phyloP scores from a whole-genome alignment of 306 rosid species.

The Dryas alaskensis region DNA sequence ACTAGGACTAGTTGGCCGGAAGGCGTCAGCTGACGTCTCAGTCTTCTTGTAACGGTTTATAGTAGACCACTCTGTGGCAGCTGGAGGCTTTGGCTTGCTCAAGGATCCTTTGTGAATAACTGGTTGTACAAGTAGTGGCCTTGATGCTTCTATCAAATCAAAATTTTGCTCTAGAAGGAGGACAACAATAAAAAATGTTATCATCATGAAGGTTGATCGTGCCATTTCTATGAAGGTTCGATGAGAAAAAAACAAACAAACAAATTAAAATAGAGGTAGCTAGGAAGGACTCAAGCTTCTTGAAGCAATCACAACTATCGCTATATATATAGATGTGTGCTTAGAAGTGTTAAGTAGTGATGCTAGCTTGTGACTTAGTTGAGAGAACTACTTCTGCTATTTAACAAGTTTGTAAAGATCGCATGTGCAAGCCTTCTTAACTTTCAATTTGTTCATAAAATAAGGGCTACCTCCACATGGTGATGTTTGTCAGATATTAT shows the following conservation, averaged over 20 bases:
- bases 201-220: constrained; percentile 21
- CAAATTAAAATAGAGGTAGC: not conserved
- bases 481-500: constrained; percentile 37
- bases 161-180: constrained; percentile 35
- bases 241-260: not conserved
- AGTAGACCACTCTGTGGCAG: constrained; percentile 30
- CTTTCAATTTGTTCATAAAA: constrained; percentile 38
- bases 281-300: not conserved
- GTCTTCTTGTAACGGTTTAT: constrained; percentile 37
- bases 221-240: constrained; percentile 31
- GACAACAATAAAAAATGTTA: constrained; percentile 21
- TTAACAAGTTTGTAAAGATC: constrained; percentile 54
- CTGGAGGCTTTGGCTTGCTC: constrained; percentile 39
- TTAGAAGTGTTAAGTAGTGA: not conserved
- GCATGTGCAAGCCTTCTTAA: constrained; percentile 38
- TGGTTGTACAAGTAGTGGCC: constrained; percentile 42
- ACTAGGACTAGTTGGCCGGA: constrained; percentile 40
- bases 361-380: constrained; percentile 6
- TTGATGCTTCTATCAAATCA: constrained; percentile 37
- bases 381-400: constrained; percentile 34
- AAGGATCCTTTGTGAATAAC: constrained; percentile 15
- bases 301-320: not conserved
- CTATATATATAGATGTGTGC: too few species aligned
- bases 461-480: constrained; percentile 52
- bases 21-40: constrained; percentile 31